A percentile compares a stretch with the other conserved stretches of the same genome.
phyloP scores from a whole-genome alignment of 768 basidiomycete species.

The Lentinula lateritia region DNA sequence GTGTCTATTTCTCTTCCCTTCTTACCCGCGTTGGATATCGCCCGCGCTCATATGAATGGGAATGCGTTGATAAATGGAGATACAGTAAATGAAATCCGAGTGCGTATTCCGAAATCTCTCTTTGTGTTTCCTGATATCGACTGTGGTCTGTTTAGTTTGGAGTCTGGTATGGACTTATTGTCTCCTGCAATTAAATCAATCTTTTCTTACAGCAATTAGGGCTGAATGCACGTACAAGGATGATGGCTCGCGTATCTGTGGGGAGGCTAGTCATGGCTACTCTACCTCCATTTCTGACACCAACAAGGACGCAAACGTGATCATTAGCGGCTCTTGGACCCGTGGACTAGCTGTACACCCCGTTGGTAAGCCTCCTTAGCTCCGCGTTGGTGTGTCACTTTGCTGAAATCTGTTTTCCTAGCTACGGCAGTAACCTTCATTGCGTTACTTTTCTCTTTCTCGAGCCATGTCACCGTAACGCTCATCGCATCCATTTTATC shows the following conservation, averaged over 20 bases:
- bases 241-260: constrained; percentile 43
- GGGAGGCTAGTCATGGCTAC: constrained; percentile 51
- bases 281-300: constrained; percentile 34
- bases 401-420: constrained; percentile 11
- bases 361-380: constrained; percentile 45
- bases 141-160: constrained; percentile 49
- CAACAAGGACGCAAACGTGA: constrained; percentile 28
- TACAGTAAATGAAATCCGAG: constrained; percentile 44
- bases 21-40: constrained; percentile 62
- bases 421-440: constrained; percentile 55
- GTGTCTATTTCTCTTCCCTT: constrained; percentile 69
- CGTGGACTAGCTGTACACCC: constrained; percentile 72
- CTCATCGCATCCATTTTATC: constrained; percentile 54
- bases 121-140: constrained; percentile 1
- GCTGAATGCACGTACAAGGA: constrained; percentile 50
- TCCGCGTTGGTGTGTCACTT: neutral
- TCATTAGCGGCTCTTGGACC: constrained; percentile 59
- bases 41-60: constrained; percentile 45
- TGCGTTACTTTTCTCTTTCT: constrained; percentile 44
- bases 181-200: constrained; percentile 9
- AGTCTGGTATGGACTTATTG: constrained; percentile 47
- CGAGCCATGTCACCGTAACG: constrained; percentile 41
- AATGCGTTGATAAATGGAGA: constrained; percentile 19
- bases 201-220: constrained; percentile 31
- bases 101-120: constrained; percentile 27